Base-by-base conservation (phyloP, 208 protist species). In the Acanthamoeba culbertsoni region DNA sequence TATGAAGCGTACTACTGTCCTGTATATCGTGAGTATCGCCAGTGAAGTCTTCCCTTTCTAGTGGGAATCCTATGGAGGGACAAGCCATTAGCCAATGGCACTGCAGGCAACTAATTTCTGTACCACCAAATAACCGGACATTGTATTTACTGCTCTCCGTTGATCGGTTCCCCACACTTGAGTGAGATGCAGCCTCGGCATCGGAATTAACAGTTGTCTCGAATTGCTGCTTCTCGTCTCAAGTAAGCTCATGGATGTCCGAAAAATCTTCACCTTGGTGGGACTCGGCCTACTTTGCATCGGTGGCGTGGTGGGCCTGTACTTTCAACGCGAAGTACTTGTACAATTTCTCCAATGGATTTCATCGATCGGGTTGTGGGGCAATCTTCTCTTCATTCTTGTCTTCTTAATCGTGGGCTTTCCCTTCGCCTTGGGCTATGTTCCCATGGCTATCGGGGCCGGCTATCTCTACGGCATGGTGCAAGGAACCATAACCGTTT, bases 391-490 rank as follows among this genome's bases (percentile, higher is more conserved):
- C 55, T 91, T 91, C 45, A 37, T 91, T 3, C 55, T 91, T 1
- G 86, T 73, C 42, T 91, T 91, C 86, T 35, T 91, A 4, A 35
- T 91, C 33, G 42, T 91, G 1, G 86, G 86, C 57, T 91, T 91
- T 26, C 86, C 86, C 59, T 91, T 91, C n/a, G 59, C 86, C 0
- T n/a, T 91, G 86, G 86, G 86, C 14, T 91, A 91, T 55, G 59
- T 91, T 55, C 86, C 86, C 26, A 43, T 91, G 53, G 86, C 86
- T 28, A 40, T 91, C 10, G 86, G 57, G 26, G 86, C 86, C 1
- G 86, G 86, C 86, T 91, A 75, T 35, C 59, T 91, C 37, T 91
- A 91, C 59, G 86, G 86, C 57, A 91, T 91, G 86, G 42, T 91
- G 6, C 31, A 73, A 8, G 86, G 86, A 26, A 91, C 86, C 40